Evolutionary conservation across 2,329 filamentous ascomycete genomes (phyloP).

Genomic region (Talaromyces sp.): DNA sequence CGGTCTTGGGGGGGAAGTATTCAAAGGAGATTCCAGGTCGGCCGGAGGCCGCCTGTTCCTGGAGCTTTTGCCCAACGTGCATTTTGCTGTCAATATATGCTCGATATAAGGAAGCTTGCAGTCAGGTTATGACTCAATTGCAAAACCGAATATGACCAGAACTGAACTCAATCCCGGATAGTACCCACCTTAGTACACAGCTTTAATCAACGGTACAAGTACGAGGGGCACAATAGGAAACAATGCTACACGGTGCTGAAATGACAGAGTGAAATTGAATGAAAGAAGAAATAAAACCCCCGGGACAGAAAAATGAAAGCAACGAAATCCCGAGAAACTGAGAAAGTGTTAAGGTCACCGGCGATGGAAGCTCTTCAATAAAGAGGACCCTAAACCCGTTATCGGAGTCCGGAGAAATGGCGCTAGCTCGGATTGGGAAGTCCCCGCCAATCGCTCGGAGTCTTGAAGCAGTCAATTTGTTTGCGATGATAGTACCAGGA

Average conservation of each 20-base stretch:
- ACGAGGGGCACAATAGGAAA: not conserved
- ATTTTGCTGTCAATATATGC: constrained; percentile 47
- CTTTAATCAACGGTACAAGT: not conserved
- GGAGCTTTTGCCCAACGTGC: constrained; percentile 93
- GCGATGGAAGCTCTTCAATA: not conserved
- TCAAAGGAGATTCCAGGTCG: constrained; percentile 96
- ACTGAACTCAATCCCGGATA: not conserved
- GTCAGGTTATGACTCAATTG: not conserved
- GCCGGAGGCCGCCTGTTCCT: constrained; percentile 72
- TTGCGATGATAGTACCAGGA: not conserved
- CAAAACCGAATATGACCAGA: not conserved
- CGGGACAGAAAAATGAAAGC: not conserved
- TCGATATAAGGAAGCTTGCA: too few relatives aligned
- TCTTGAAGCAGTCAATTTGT: not conserved
- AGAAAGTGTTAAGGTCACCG: constrained; percentile 5
- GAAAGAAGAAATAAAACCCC: not conserved
- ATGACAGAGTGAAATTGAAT: not conserved
- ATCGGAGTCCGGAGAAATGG: constrained; percentile 18
- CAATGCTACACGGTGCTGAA: not conserved
- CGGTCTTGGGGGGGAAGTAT: constrained; percentile 96
- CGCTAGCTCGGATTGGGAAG: constrained; percentile 13
- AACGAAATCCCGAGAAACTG: not conserved
- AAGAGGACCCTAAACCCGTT: constrained; percentile 13
- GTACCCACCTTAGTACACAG: not conserved
- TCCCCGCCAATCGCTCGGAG: constrained; percentile 11